phyloP scores from a whole-genome alignment of 2,329 filamentous ascomycete genomes.

The Ambrosiella beaveri region DNA sequence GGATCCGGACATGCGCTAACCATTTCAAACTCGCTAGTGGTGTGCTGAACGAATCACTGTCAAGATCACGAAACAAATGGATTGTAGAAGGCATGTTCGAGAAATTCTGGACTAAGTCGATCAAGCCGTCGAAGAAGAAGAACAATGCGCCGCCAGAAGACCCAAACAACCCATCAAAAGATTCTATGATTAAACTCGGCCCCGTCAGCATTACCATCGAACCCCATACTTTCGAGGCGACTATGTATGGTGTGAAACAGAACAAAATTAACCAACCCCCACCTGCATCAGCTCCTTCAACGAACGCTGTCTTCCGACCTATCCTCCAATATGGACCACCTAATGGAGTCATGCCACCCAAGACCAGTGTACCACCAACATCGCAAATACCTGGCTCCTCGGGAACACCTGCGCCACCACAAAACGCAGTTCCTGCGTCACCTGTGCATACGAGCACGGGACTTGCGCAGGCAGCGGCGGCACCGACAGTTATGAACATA shows the following conservation, averaged over 20 bases:
- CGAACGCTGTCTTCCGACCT: slow-evolving; percentile 28
- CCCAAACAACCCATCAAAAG: slow-evolving; percentile 48
- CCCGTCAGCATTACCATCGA: slow-evolving; percentile 59
- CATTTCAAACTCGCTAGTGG: slow-evolving; percentile 31
- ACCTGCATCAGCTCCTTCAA: slow-evolving; percentile 8
- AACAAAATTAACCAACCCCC: slow-evolving; percentile 24
- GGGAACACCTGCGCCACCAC: slow-evolving; percentile 24
- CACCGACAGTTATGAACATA: neutral
- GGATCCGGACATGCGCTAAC: slow-evolving; percentile 1
- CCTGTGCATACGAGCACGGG: slow-evolving; percentile 3
- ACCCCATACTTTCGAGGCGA: slow-evolving; percentile 63
- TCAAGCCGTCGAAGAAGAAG: slow-evolving; percentile 49
- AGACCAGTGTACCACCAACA: neutral
- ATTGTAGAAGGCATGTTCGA: slow-evolving; percentile 55
- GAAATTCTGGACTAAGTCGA: slow-evolving; percentile 61
- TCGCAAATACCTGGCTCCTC: neutral
- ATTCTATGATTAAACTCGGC: slow-evolving; percentile 57
- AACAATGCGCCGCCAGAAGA: slow-evolving; percentile 42
- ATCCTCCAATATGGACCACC: slow-evolving; percentile 50
- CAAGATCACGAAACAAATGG: slow-evolving; percentile 58
- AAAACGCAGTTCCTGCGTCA: slow-evolving; percentile 14
- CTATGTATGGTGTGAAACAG: slow-evolving; percentile 55
- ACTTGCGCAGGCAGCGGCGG: slow-evolving; percentile 12
- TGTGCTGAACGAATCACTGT: slow-evolving; percentile 55
- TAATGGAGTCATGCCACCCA: slow-evolving; percentile 39